Evolutionary conservation across 352 stramenopile species (phyloP), one percentile per base, ranked within the genome.

Genomic region (Blastocystis sp.): DNA sequence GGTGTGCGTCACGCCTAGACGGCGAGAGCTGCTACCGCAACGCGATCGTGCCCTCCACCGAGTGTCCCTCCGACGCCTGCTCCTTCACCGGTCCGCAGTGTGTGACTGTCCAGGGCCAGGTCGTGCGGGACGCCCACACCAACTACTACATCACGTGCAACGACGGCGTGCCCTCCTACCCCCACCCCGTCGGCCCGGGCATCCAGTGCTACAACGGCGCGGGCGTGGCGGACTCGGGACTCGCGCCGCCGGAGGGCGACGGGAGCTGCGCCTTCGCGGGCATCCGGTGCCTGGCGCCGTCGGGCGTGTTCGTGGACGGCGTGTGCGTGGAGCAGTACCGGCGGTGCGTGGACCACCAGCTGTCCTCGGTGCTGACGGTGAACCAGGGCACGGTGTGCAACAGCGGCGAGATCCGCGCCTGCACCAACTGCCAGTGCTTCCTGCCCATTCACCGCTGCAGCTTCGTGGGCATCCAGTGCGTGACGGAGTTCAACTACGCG

Each of bases 181-280:
- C 78, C n/a, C 66, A 62, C 43, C 60, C 59, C 34, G 78, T 88
- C 23, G 78, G 64, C 28, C 64, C 78, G 62, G 78, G 78, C 19
- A 53, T 78, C 34, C 78, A 88, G 28, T 88, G 78, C 23, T 88
- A 88, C 67, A 88, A 88, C 66, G 78, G 78, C 9, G 21, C 10
- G 2, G 43, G 40, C 34, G 67, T 88, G 14, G 38, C 23, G n/a
- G 52, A 59, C 23, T 79, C 78, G n/a, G 40, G 67, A 2, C 40
- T 19, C 10, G 59, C 43, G 56, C 52, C 64, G 17, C 74, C 74
- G 1, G 74, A 62, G 14, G 48, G 60, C 28, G 40, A 56, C 40
- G 41, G 38, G n/a, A 78, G 45, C 28, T 88, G 78, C 41, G n/a
- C 62, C 45, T 88, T 88, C 38, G 60, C 62, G n/a, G 78, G 78